Evolutionary conservation across 345 rosid species (phyloP), one percentile per base, ranked within the genome.

Genomic region (Kernera saxatilis): DNA sequence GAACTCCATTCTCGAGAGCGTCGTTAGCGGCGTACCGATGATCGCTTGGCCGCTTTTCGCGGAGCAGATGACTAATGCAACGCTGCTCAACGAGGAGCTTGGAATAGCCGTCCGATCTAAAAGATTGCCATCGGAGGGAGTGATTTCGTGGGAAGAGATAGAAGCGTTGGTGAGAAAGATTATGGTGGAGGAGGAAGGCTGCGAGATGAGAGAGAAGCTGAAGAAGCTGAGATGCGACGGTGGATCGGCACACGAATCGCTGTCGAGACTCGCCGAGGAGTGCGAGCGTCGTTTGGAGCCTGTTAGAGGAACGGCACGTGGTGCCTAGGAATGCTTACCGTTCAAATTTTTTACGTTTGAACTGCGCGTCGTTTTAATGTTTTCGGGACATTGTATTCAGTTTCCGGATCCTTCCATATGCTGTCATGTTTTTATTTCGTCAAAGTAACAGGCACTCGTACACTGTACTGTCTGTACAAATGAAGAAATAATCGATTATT

Each of bases 1-100:
- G 93, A 90, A 87, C 35, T 90, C 96, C 0, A 84, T 83, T 0
- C 55, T 80, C 69, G 96, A 87, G 69, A 36, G 61, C 5, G 70
- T 60, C 36, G 44, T 21, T 76, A 80, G 50, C 59, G 76, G 41
- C 65, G 84, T 27, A 23, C 88, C 27, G 84, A 92, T 65, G 85
- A 78, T 53, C 85, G 87, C 1, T 68, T 90, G 3, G 96, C 90
- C 70, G 6, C 70, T 66, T 51, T 66, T 49, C 15, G 71, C 19
- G 4, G 71, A 66, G 0, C 71, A 66, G 4, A 66, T 12, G 60
- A 12, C 44, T 14, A 51, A 66, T 5, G 71, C 71, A 0, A 26
- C 71, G 6, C 50, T 66, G 35, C 37, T 66, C 5, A 15, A 26
- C 0, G 93, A 88, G 8, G 91, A 90, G 62, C 93, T 50, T 75